phyloP scores from a whole-genome alignment of 2,329 filamentous ascomycete species.

The Pseudopyricularia javanii region DNA sequence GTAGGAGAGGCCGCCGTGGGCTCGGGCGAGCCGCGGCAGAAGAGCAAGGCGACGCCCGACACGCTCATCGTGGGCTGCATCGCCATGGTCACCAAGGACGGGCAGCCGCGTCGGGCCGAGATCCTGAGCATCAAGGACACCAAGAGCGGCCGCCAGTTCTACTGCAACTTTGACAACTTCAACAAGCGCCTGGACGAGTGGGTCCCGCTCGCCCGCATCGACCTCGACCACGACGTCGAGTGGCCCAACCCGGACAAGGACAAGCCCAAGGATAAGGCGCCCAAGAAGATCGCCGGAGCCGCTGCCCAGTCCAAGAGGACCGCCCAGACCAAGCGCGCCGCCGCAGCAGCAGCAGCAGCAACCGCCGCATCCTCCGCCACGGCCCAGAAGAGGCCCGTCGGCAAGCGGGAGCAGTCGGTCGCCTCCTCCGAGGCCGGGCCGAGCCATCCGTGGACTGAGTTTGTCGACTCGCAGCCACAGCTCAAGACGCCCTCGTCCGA shows the following conservation, averaged over 20 bases:
- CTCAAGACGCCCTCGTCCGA: slow-evolving; percentile 6
- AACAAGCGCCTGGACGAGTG: slow-evolving; percentile 83
- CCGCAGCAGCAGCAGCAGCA: slow-evolving; percentile 10
- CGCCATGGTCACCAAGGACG: slow-evolving; percentile 56
- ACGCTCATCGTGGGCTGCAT: slow-evolving; percentile 59
- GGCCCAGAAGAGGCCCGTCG: slow-evolving; percentile 31
- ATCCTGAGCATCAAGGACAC: slow-evolving; percentile 89
- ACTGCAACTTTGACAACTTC: slow-evolving; percentile 97
- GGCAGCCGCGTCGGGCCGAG: slow-evolving; percentile 80
- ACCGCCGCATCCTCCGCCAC: slow-evolving; percentile 7
- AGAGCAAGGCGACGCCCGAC: slow-evolving; percentile 71
- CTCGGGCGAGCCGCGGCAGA: slow-evolving; percentile 49
- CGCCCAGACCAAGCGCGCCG: slow-evolving; percentile 38
- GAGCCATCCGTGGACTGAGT: slow-evolving; percentile 37
- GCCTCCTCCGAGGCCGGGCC: slow-evolving; percentile 34
- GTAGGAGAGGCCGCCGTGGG: slow-evolving; percentile 41
- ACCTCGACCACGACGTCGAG: slow-evolving; percentile 83
- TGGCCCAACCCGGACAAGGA: slow-evolving; percentile 89
- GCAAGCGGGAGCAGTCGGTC: slow-evolving; percentile 43
- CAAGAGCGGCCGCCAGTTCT: slow-evolving; percentile 80
- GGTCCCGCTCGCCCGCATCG: slow-evolving; percentile 71
- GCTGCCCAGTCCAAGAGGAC: slow-evolving; percentile 36
- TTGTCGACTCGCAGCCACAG: slow-evolving; percentile 29
- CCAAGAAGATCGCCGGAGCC: slow-evolving; percentile 48
- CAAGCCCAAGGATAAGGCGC: slow-evolving; percentile 69